Evolutionary conservation across 441 rosid genomes (phyloP).

Genomic region (Caryocar brasiliense): DNA sequence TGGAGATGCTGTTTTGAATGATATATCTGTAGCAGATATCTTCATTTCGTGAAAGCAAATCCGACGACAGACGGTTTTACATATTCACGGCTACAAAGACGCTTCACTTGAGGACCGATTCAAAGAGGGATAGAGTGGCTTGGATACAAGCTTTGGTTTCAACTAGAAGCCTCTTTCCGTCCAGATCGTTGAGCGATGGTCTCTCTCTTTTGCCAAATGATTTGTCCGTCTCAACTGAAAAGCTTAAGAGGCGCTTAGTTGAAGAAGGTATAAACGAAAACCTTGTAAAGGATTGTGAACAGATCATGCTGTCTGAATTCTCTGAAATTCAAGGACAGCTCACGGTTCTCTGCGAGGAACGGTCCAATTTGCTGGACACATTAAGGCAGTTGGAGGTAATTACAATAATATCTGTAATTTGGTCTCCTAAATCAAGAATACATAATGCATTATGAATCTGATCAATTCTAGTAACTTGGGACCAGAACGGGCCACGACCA

Average conservation of each 20-base stretch:
- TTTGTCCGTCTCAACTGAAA: slow-evolving; percentile 59
- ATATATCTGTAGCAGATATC: slow-evolving; percentile 57
- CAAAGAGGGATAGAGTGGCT: slow-evolving; percentile 69
- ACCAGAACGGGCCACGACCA: too few relatives aligned
- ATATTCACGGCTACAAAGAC: slow-evolving; percentile 88
- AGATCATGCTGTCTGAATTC: slow-evolving; percentile 81
- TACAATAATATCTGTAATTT: neutral
- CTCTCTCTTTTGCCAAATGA: slow-evolving; percentile 47
- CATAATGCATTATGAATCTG: too few relatives aligned
- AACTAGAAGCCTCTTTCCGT: slow-evolving; percentile 46
- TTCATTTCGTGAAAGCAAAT: slow-evolving; percentile 92
- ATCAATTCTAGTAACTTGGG: too few relatives aligned
- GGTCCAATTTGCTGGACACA: slow-evolving; percentile 59
- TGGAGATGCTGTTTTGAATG: neutral
- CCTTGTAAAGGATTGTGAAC: slow-evolving; percentile 73
- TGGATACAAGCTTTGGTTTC: slow-evolving; percentile 88
- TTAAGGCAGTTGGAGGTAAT: slow-evolving; percentile 81
- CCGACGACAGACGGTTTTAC: slow-evolving; percentile 83
- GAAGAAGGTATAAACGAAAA: slow-evolving; percentile 60
- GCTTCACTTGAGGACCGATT: slow-evolving; percentile 82
- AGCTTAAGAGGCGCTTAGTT: slow-evolving; percentile 48
- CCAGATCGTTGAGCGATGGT: slow-evolving; percentile 45
- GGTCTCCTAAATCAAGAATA: too few relatives aligned
- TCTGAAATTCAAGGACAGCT: slow-evolving; percentile 56
- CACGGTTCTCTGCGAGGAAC: slow-evolving; percentile 55